phyloP scores from a whole-genome alignment of 805 yeast genomes.

The Nakazawaea holstii region DNA sequence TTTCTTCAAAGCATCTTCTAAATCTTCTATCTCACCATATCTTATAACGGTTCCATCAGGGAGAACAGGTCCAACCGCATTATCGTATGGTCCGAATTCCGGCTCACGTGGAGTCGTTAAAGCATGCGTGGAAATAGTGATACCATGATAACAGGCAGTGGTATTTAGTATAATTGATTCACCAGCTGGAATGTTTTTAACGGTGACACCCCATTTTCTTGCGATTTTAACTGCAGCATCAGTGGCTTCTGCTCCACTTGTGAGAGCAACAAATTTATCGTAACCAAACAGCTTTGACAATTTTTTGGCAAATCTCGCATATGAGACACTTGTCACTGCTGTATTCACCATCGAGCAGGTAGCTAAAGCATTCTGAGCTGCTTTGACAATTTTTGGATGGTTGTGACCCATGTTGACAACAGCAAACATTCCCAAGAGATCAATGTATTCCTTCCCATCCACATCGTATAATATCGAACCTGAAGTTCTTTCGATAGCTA shows the following conservation, averaged over 20 bases:
- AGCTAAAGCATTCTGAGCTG: slow-evolving; percentile 18
- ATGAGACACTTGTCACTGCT: slow-evolving; percentile 19
- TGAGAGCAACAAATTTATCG: slow-evolving; percentile 17
- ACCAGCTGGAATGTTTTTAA: slow-evolving; percentile 17
- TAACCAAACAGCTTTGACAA: slow-evolving; percentile 18
- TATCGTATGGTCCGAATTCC: slow-evolving; percentile 20
- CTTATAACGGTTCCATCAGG: slow-evolving; percentile 20
- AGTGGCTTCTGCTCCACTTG: slow-evolving; percentile 23
- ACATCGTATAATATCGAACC: slow-evolving; percentile 21
- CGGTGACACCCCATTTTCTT: slow-evolving; percentile 22
- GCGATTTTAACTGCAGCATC: slow-evolving; percentile 24
- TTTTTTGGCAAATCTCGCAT: slow-evolving; percentile 17
- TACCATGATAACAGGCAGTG: slow-evolving; percentile 22
- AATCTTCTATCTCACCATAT: slow-evolving; percentile 18
- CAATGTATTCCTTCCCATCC: slow-evolving; percentile 23
- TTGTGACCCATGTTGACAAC: slow-evolving; percentile 26
- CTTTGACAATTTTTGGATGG: slow-evolving; percentile 23
- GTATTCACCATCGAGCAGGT: slow-evolving; percentile 18
- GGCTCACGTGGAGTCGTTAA: slow-evolving; percentile 12
- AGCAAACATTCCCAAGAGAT: slow-evolving; percentile 23
- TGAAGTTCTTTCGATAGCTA: slow-evolving; percentile 17
- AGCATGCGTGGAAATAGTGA: slow-evolving; percentile 23
- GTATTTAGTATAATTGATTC: slow-evolving; percentile 19
- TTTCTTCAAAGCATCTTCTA: slow-evolving; percentile 16
- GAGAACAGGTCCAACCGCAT: slow-evolving; percentile 18